Base-by-base conservation (phyloP, 1,284 basidiomycete species). In the Cutaneotrichosporon cyanovorans region DNA sequence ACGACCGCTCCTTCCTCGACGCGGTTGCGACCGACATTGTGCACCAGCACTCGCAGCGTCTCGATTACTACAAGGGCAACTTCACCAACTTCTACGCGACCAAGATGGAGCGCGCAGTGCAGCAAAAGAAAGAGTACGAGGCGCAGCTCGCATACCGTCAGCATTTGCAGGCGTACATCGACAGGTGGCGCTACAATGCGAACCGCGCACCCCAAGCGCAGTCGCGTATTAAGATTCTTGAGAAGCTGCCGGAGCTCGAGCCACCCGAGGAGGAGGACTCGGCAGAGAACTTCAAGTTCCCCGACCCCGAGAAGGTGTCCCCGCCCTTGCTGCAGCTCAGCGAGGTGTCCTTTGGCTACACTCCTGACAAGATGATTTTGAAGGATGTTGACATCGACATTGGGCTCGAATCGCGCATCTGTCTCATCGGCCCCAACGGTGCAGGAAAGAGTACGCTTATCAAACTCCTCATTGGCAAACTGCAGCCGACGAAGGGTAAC, bases 31-130 rank as follows among this genome's bases (percentile, higher is more conserved):
- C 90, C 11, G 88, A 92, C 67, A 97, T 98, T 61, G 82, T 98
- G 31, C 91, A 97, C 70, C 90, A 96, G 74, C 93, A 98, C 72
- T 92, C 87, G 2, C 85, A 81, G 53, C 80, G 95, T 43, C 78
- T 99, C 20, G 93, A 98, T 69, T 97, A 97, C 56, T 73, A 62
- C 72, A 93, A 76, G 61, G 77, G 92, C 59, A 97, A 98, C 75
- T 99, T 98, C 72, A 84, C 87, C 1, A 90, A 97, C 66, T 98
- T 99, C 78, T 97, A 99, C 70, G 92, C 93, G 4, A 99, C 95
- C 20, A 93, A 96, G 71, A 87, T 85, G 10, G 95, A 99, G 66
- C 84, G 95, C 23, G 84, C 90, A 53, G 82, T 83, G 54, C 92
- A 93, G 64, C 77, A 95, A 68, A 81, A 81, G 56, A 90, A 90